Percentiles rank a stretch among this genome's conserved stretches.
Evolutionary conservation across 129 eudicot species (phyloP).

Genomic region (Kitagawia praeruptora): DNA sequence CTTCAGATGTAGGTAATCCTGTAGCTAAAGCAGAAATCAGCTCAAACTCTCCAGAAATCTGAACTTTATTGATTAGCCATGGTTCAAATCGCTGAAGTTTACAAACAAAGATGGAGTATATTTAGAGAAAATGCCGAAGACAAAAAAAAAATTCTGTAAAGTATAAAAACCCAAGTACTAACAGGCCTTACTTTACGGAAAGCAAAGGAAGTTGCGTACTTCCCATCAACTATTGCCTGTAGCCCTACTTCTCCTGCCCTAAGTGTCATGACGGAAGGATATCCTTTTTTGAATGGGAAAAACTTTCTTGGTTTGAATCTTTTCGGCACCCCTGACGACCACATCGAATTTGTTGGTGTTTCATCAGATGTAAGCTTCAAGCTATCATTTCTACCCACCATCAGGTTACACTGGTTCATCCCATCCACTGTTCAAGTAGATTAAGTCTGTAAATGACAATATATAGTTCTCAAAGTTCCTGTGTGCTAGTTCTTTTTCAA

Average conservation of each 20-base stretch:
- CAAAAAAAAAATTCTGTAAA: neutral
- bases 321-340: neutral
- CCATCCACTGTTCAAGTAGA: slow-evolving; percentile 16
- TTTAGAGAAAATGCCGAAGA: neutral
- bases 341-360: neutral
- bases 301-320: neutral
- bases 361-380: slow-evolving; percentile 5
- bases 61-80: slow-evolving; percentile 23
- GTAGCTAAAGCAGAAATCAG: slow-evolving; percentile 16
- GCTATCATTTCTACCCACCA: slow-evolving; percentile 12
- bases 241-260: slow-evolving; percentile 23
- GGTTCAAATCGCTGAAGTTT: slow-evolving; percentile 24
- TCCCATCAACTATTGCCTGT: slow-evolving; percentile 12
- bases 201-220: slow-evolving; percentile 21
- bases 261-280: slow-evolving; percentile 21
- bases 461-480: neutral
- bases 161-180: neutral
- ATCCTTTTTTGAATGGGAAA: slow-evolving; percentile 25
- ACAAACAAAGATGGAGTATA: neutral
- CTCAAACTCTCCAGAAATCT: slow-evolving; percentile 21
- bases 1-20: slow-evolving; percentile 27
- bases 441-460: neutral
- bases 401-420: slow-evolving; percentile 17
- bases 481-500: neutral
- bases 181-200: slow-evolving; percentile 13